Evolutionary conservation across 2,329 filamentous ascomycete genomes (phyloP).

Genomic region (Calonectria hawksworthii): DNA sequence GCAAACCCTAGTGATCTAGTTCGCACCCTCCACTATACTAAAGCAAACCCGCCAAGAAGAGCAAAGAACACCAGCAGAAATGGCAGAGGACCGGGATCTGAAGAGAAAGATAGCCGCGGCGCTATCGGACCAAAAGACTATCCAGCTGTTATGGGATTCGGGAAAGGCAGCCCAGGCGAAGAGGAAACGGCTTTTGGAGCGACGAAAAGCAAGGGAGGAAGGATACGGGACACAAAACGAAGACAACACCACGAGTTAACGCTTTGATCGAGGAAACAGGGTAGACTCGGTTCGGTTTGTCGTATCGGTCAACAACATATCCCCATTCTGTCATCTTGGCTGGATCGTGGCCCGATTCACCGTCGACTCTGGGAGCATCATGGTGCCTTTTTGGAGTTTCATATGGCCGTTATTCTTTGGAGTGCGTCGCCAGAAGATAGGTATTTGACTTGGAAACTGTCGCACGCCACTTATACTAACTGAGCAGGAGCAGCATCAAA

Average conservation of each 20-base stretch:
- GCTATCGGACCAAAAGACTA: background rate
- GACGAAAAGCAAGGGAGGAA: background rate
- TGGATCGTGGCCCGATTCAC: background rate
- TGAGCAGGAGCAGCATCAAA: background rate
- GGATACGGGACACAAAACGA: background rate
- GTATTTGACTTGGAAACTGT: background rate
- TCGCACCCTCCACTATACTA: too few species aligned
- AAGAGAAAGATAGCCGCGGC: background rate
- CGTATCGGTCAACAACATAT: background rate
- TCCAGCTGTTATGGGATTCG: background rate
- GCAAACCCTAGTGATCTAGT: too few species aligned
- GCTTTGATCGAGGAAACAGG: background rate
- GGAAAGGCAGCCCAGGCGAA: background rate
- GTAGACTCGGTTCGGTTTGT: background rate
- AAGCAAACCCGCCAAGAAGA: background rate
- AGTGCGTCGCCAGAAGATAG: background rate
- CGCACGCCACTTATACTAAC: background rate
- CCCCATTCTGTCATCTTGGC: background rate
- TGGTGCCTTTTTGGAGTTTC: background rate
- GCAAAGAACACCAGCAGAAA: background rate
- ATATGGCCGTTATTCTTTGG: too few species aligned
- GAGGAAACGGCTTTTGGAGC: background rate
- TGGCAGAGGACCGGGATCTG: background rate
- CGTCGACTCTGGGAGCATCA: background rate
- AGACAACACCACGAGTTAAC: background rate